Percentiles rank a stretch among this genome's conserved stretches.
These are phyloP conservation scores for Ophiostoma sp. DNA, from an alignment of 2,329 filamentous ascomycete species.

Conservation along the genomic window DNA sequence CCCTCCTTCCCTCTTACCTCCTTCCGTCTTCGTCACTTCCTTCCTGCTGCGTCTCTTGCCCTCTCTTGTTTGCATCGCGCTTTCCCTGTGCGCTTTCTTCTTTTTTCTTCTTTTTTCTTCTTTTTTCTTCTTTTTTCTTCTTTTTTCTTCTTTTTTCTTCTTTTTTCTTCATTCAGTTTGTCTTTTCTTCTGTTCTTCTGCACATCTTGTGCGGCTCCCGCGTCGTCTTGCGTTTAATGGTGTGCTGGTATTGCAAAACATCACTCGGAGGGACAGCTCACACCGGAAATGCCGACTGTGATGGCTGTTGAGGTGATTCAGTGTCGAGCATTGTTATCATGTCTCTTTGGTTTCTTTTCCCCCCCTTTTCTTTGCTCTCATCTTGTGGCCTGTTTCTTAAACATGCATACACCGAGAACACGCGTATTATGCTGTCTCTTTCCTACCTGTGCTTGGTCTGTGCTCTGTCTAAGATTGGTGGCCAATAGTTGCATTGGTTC, in stretches of 20 bases:
- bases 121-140: not conserved
- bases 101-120: not conserved
- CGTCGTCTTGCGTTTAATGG: too few species aligned
- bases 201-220: not conserved
- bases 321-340: too few species aligned
- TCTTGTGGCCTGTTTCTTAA: not conserved
- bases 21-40: too few species aligned
- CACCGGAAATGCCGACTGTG: too few species aligned
- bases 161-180: not conserved
- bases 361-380: not conserved
- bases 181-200: not conserved
- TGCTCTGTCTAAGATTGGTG: not conserved
- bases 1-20: too few species aligned
- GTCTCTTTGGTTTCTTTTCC: too few species aligned
- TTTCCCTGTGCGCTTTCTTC: not conserved
- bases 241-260: too few species aligned
- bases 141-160: not conserved
- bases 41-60: not conserved
- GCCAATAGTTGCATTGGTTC: not conserved
- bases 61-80: not conserved
- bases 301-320: too few species aligned
- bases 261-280: too few species aligned
- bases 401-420: not conserved
- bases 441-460: too few species aligned
- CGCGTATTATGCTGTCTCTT: not conserved